Conservation (phyloP, 2,329 filamentous ascomycete genomes). For the Fusarium chuoi region DNA sequence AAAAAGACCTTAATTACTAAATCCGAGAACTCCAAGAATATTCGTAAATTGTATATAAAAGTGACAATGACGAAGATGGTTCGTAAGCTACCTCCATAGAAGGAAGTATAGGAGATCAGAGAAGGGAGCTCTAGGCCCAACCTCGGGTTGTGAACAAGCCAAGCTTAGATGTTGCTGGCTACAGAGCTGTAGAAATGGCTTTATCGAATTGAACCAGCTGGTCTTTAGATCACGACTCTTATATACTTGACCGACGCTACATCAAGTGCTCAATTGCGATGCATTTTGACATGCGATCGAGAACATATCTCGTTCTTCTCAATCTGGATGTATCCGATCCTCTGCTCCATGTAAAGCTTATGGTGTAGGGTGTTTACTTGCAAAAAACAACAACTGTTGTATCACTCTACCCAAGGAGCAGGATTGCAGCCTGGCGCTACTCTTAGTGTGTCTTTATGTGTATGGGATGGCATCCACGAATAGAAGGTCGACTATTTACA, state of each 20-base stretch:
- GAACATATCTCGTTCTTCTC: not conserved
- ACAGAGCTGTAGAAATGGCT: too few species aligned
- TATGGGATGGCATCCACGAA: not conserved
- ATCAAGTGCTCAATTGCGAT: not conserved
- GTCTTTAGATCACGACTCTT: not conserved
- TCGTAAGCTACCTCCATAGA: too few species aligned
- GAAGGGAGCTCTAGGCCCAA: not conserved
- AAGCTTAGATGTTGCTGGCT: not conserved
- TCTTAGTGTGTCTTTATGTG: not conserved
- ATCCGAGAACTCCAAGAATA: not conserved
- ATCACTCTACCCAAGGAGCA: not conserved
- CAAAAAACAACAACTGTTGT: not conserved
- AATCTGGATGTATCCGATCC: not conserved
- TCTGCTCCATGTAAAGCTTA: not conserved
- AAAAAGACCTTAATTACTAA: not conserved
- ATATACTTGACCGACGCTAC: accelerated
- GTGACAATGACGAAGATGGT: not conserved
- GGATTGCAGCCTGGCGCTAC: not conserved
- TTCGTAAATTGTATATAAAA: not conserved
- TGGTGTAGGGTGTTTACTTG: not conserved
- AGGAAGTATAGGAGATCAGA: too few species aligned
- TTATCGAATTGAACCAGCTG: not conserved
- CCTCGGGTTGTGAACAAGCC: not conserved
- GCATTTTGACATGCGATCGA: too few species aligned
- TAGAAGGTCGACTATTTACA: not conserved